Base-by-base conservation (phyloP, 1,284 basidiomycete genomes). In the Apiotrichum mycotoxinovorans region DNA sequence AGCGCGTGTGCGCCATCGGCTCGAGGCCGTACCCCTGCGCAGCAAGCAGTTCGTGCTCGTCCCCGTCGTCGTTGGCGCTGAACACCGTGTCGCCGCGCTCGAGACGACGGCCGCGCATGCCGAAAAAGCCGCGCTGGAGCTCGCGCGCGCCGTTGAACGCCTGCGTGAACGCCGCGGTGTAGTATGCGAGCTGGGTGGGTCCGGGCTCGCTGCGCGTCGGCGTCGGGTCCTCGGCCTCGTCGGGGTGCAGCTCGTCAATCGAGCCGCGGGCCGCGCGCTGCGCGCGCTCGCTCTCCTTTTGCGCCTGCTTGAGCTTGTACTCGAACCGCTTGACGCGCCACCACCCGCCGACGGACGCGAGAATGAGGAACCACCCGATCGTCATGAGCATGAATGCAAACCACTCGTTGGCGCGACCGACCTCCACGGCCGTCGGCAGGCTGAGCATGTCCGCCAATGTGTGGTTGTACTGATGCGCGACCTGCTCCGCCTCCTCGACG, bases 361-460 rank as follows among this genome's bases (percentile, higher is more conserved):
- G 79, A 18, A 95, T 80, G 40, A 94, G 79, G 81, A 95, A 91
- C 91, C 91, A 95, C 14, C 93, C 91, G 83, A 92, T 66, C 0
- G 87, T 88, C 89, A 96, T 96, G 68, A 96, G 83, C 52, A 95
- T 77, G 78, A 95, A 92, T 1, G 89, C 85, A 37, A 96, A 78
- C 89, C 89, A 95, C 64, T 93, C 90, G 67, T 80, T 83, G 38
- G 80, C 79, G 27, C 73, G 68, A 4, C 76, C 74, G 40, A 79
- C 74, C 34, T 78, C 76, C 15, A 66, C 68, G 2, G 72, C 71
- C 26, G 66, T 67, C 4, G 53, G 53, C 41, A 72, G 57, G 51
- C 63, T 65, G 58, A 73, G 62, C 51, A 74, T 58, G 23, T 61
- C 62, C 26, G 63, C 51, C n/a, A 73, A 60, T 8, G 71, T 74